Conservation (phyloP, 1,139 yeast genomes). For the Geotrichum aggregatum region DNA sequence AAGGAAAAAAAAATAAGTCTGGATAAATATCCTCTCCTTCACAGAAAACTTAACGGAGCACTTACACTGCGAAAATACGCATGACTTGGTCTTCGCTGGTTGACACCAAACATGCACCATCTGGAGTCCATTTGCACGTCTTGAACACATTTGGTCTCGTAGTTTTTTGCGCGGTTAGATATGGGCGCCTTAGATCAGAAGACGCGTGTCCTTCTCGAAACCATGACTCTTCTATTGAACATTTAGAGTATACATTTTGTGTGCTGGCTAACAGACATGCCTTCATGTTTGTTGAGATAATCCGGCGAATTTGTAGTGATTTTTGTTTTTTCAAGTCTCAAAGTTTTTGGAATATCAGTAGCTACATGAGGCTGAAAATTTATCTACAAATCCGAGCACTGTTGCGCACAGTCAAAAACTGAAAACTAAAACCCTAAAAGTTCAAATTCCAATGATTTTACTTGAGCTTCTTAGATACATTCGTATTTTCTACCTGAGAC, state of each 20-base stretch:
- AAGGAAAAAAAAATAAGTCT: too few relatives aligned
- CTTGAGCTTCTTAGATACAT: background rate
- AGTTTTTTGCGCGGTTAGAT: too few relatives aligned
- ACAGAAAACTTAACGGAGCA: background rate
- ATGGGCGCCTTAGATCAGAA: background rate
- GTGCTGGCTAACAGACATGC: conserved; percentile 13
- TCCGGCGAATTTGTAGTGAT: too few relatives aligned
- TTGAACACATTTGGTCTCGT: conserved; percentile 10
- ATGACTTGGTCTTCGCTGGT: conserved; percentile 33
- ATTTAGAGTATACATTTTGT: conserved; percentile 9
- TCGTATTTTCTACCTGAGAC: background rate
- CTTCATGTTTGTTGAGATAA: too few relatives aligned
- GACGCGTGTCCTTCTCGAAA: background rate
- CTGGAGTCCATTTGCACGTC: conserved; percentile 34
- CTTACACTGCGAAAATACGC: conserved; percentile 30
- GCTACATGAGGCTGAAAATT: too few relatives aligned
- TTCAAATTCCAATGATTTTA: background rate
- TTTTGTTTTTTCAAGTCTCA: too few relatives aligned
- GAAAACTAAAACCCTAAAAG: too few relatives aligned
- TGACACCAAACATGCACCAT: conserved; percentile 35
- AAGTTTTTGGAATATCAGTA: too few relatives aligned
- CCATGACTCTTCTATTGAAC: conserved; percentile 17
- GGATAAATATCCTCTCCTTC: too few relatives aligned
- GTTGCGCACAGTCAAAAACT: too few relatives aligned
- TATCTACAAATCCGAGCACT: too few relatives aligned